Evolutionary conservation across 179 eudicot species (phyloP).

Genomic region (Beta lomatogona): DNA sequence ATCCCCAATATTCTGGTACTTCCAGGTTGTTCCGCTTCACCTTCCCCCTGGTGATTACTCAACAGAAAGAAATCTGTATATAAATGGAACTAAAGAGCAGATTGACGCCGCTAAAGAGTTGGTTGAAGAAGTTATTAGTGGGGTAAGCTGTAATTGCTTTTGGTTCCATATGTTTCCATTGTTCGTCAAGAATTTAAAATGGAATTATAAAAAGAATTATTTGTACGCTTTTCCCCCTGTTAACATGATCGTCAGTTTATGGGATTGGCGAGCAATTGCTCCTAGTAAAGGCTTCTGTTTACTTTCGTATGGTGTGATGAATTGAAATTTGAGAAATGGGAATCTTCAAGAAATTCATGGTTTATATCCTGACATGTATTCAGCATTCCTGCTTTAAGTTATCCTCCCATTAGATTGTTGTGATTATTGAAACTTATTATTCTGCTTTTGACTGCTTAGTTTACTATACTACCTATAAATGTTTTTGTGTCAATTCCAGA

Average conservation of each 20-base stretch:
- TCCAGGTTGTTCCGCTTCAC: constrained; percentile 88
- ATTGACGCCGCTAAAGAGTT: constrained; percentile 84
- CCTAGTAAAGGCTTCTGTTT: not conserved
- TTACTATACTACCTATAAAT: not conserved
- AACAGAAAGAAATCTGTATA: constrained; percentile 74
- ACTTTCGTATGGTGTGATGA: not conserved
- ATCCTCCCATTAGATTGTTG: not conserved
- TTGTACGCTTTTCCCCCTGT: not conserved
- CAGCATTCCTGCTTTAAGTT: not conserved
- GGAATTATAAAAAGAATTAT: not conserved
- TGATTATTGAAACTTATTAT: not conserved
- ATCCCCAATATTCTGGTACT: not conserved
- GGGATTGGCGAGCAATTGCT: not conserved
- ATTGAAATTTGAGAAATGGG: not conserved
- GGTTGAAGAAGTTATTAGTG: constrained; percentile 82
- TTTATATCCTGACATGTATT: not conserved
- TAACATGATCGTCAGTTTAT: not conserved
- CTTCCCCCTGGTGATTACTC: constrained; percentile 88
- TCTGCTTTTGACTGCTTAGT: not conserved
- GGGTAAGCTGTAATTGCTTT: constrained; percentile 50
- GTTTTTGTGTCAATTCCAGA: constrained; percentile 46
- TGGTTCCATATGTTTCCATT: not conserved
- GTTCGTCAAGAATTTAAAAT: not conserved
- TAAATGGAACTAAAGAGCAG: constrained; percentile 78
- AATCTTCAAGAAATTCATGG: not conserved